phyloP scores from a whole-genome alignment of 2,329 filamentous ascomycete genomes.

The Ascochyta clinopodiicola region DNA sequence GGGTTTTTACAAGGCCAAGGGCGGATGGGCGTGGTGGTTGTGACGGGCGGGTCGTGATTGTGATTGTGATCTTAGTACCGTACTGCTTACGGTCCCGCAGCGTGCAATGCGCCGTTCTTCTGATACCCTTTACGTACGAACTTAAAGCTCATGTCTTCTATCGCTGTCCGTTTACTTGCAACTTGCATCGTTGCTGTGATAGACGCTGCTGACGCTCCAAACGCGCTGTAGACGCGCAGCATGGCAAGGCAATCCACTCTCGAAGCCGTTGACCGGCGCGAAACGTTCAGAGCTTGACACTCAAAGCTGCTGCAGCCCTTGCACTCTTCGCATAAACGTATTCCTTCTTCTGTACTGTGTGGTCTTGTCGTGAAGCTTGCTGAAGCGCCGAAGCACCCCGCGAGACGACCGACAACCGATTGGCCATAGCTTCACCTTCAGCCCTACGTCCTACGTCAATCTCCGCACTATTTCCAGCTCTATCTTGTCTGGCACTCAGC shows the following conservation, averaged over 20 bases:
- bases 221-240: conserved; percentile 20
- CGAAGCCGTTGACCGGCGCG: conserved; percentile 7
- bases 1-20: conserved; percentile 23
- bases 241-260: conserved; percentile 1
- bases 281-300: background rate
- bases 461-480: conserved; percentile 4
- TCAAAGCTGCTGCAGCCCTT: conserved; percentile 1
- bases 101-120: background rate
- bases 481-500: background rate
- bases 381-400: conserved; percentile 7
- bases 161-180: background rate
- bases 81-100: background rate
- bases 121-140: conserved; percentile 1
- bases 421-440: conserved; percentile 19
- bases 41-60: background rate
- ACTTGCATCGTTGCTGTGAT: conserved; percentile 1
- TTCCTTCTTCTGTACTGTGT: too few species aligned
- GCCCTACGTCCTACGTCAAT: conserved; percentile 8
- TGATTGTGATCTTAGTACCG: too few species aligned
- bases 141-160: background rate
- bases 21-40: conserved; percentile 19
- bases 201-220: conserved; percentile 30
- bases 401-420: background rate
- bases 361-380: background rate
- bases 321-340: background rate